phyloP scores from a whole-genome alignment of 192 early-diverging fungal species.

The Rhizoclosmatium globosum region DNA sequence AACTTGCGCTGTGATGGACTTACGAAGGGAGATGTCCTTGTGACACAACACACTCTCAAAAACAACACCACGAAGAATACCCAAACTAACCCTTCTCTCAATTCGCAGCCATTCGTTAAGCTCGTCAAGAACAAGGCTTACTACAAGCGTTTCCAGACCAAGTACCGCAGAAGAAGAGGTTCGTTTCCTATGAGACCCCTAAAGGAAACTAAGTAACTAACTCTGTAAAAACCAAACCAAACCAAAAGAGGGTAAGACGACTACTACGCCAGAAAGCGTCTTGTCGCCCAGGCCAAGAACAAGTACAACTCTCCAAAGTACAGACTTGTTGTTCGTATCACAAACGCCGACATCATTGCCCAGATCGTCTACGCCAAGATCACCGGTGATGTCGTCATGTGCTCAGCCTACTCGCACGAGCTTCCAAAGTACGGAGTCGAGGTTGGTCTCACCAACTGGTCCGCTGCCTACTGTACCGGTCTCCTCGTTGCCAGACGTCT shows the following conservation, averaged over 20 bases:
- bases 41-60: too few species aligned
- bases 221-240: background rate
- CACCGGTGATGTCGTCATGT: slow-evolving; percentile 94
- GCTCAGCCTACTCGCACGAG: slow-evolving; percentile 97
- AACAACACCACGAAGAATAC: too few species aligned
- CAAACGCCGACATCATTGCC: slow-evolving; percentile 96
- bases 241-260: slow-evolving; percentile 99
- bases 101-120: slow-evolving; percentile 65
- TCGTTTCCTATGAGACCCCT: slow-evolving; percentile 42
- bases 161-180: slow-evolving; percentile 99
- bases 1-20: too few species aligned
- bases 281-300: slow-evolving; percentile 99
- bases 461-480: slow-evolving; percentile 98
- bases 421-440: slow-evolving; percentile 95
- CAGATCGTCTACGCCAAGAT: slow-evolving; percentile 99
- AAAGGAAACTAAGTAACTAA: background rate
- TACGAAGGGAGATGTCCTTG: too few species aligned
- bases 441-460: slow-evolving; percentile 99
- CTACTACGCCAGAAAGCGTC: slow-evolving; percentile 99
- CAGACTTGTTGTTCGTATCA: slow-evolving; percentile 99
- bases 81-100: too few species aligned
- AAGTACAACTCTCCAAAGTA: slow-evolving; percentile 99
- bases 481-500: slow-evolving; percentile 95
- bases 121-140: slow-evolving; percentile 98
- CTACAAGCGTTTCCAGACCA: slow-evolving; percentile 99